phyloP scores from a whole-genome alignment of 2,329 filamentous ascomycete species.

The Stagonosporopsis cucurbitacearum region DNA sequence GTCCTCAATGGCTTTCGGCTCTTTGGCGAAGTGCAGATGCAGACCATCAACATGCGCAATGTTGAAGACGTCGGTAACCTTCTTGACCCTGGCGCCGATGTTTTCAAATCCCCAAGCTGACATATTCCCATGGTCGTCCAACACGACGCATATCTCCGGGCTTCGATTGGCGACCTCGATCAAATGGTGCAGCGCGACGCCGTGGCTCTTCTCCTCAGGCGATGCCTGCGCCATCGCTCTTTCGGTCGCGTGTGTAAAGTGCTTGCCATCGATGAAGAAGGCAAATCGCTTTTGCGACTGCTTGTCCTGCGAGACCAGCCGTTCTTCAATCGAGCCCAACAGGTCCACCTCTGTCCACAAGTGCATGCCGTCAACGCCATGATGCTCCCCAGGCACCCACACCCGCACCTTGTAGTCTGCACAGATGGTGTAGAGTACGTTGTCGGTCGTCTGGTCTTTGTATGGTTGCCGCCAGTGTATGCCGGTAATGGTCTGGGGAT shows the following conservation, averaged over 20 bases:
- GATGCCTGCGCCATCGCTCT: slow-evolving; percentile 71
- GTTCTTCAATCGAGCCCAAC: slow-evolving; percentile 69
- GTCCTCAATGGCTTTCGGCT: slow-evolving; percentile 48
- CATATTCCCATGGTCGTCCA: slow-evolving; percentile 86
- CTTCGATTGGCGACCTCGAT: slow-evolving; percentile 84
- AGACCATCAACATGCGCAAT: slow-evolving; percentile 77
- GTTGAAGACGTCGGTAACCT: slow-evolving; percentile 77
- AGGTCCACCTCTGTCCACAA: slow-evolving; percentile 85
- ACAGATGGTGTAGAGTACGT: slow-evolving; percentile 89
- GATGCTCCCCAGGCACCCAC: slow-evolving; percentile 79
- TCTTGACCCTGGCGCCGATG: slow-evolving; percentile 72
- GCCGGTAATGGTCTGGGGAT: slow-evolving; percentile 79
- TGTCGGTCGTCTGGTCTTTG: slow-evolving; percentile 78
- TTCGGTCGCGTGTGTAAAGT: slow-evolving; percentile 80
- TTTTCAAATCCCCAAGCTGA: slow-evolving; percentile 93
- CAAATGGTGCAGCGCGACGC: slow-evolving; percentile 79
- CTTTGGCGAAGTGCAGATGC: slow-evolving; percentile 47
- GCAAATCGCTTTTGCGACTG: slow-evolving; percentile 65
- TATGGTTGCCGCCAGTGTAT: slow-evolving; percentile 85
- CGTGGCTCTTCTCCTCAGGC: slow-evolving; percentile 65
- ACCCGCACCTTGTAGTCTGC: slow-evolving; percentile 80
- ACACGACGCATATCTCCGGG: slow-evolving; percentile 84
- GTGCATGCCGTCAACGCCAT: slow-evolving; percentile 73
- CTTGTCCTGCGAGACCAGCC: slow-evolving; percentile 50
- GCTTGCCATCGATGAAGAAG: slow-evolving; percentile 81